Percentiles rank a stretch among this genome's conserved stretches.
Evolutionary conservation across 306 rosid genomes (phyloP).

Genomic region (Acacia crassicarpa): DNA sequence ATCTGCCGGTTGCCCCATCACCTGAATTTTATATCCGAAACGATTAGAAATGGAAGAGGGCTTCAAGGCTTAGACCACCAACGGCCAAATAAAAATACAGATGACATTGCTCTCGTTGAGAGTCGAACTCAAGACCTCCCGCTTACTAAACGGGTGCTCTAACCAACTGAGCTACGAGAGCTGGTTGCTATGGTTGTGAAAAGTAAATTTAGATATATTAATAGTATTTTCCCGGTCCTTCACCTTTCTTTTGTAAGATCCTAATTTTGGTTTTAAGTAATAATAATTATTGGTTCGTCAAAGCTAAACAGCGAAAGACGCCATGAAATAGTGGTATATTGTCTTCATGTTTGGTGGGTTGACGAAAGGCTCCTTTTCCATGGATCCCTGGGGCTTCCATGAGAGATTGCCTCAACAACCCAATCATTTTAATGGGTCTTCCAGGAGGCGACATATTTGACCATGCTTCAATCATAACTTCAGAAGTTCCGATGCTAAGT

Average conservation of each 20-base stretch:
- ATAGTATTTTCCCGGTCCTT: no score
- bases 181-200: no score
- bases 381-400: background rate
- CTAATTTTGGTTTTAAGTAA: no score
- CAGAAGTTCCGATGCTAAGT: background rate
- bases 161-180: slow-evolving; percentile 17
- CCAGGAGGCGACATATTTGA: background rate
- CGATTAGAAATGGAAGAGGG: slow-evolving; percentile 25
- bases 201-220: no score
- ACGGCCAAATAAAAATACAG: background rate
- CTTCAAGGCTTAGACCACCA: background rate
- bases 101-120: background rate
- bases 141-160: slow-evolving; percentile 20
- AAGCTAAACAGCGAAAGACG: no score
- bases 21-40: slow-evolving; percentile 51
- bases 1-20: slow-evolving; percentile 67
- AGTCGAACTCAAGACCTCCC: slow-evolving; percentile 23
- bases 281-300: no score
- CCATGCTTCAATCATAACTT: no score
- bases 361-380: background rate
- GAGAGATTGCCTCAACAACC: background rate
- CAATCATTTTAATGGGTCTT: background rate
- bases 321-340: background rate
- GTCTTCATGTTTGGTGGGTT: background rate
- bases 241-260: no score